phyloP scores from a whole-genome alignment of 1,139 yeast species.

The Komagataea norvegica region DNA sequence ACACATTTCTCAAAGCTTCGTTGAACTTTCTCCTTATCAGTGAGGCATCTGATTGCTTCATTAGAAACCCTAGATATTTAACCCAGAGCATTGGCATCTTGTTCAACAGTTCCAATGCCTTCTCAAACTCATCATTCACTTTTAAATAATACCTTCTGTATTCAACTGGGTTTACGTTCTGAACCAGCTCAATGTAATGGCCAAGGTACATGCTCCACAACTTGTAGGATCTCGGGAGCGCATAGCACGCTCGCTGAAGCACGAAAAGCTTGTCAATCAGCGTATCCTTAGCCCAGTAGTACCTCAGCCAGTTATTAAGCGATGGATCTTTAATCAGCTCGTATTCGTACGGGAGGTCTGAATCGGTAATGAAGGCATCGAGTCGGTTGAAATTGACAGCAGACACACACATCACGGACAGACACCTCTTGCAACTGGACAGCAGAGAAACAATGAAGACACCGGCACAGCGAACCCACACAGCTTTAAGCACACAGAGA shows the following conservation, averaged over 20 bases:
- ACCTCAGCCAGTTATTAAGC: constrained; percentile 49
- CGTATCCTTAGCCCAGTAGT: constrained; percentile 40
- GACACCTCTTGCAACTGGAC: too few relatives aligned
- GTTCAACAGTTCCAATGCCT: constrained; percentile 40
- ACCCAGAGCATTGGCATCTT: constrained; percentile 54
- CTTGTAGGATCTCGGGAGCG: constrained; percentile 46
- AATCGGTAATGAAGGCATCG: constrained; percentile 21
- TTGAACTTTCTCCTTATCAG: constrained; percentile 48
- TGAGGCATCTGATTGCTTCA: constrained; percentile 36
- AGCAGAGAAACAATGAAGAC: too few relatives aligned
- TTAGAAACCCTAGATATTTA: constrained; percentile 46
- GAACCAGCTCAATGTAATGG: constrained; percentile 33
- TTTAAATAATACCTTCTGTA: constrained; percentile 31
- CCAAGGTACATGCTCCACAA: constrained; percentile 55
- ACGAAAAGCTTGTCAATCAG: constrained; percentile 39
- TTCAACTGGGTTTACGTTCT: constrained; percentile 30
- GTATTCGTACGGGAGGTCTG: constrained; percentile 44
- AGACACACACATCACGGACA: background rate
- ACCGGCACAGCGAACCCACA: background rate
- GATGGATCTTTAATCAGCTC: constrained; percentile 42
- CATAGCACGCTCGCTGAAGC: constrained; percentile 47
- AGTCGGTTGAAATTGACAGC: constrained; percentile 1
- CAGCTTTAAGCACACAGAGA: too few relatives aligned
- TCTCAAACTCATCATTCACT: constrained; percentile 43
- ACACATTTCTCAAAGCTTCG: constrained; percentile 45